Base-by-base conservation (phyloP, 2,329 filamentous ascomycete species). In the Nemania diffusa region DNA sequence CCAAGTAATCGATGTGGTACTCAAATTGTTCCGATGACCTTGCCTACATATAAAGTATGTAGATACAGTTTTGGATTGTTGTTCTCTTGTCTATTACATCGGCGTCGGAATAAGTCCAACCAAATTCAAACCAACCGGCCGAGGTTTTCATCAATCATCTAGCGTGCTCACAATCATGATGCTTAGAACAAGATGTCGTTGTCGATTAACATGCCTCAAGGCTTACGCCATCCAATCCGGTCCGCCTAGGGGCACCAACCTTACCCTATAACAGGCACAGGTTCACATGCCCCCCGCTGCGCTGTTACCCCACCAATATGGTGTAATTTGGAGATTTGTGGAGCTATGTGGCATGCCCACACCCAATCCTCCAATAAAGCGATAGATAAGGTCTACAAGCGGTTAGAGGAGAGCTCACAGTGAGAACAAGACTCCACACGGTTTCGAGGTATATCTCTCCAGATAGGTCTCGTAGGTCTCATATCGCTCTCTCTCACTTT, bases 301-400 rank as follows among this genome's bases (percentile, higher is more conserved):
- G 26, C 59, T 59, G 53, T 55, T 66, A 53, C 64, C 48, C 57
- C 40, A 58, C 53, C 50, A 44, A 55, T 62, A 62, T 58, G 58
- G n/a, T 58, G 52, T 37, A 55, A 66, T 66, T 57, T 57, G 57
- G 57, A 32, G 57, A 9, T 44, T 5, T 57, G 26, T 37, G 44
- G 32, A 61, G 50, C 51, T 26, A 11, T 6, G 48, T 26, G n/a
- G 40, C 59, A 46, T 17, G 42, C 4, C 44, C 17, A 57, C 57
- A 57, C 26, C 53, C 46, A 57, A 15, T 37, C 9, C 22, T 57
- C 64, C 56, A 67, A 67, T 67, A 44, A 44, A 37, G 13, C 0
- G 13, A 20, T 6, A 44, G 24, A 2, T 17, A 27, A 24, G 32
- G 56, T 57, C 60, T 46, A 3, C 48, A 64, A 52, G 7, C 20